Evolutionary conservation across 2,329 filamentous ascomycete genomes (phyloP).

Genomic region (Beauveria sp.): DNA sequence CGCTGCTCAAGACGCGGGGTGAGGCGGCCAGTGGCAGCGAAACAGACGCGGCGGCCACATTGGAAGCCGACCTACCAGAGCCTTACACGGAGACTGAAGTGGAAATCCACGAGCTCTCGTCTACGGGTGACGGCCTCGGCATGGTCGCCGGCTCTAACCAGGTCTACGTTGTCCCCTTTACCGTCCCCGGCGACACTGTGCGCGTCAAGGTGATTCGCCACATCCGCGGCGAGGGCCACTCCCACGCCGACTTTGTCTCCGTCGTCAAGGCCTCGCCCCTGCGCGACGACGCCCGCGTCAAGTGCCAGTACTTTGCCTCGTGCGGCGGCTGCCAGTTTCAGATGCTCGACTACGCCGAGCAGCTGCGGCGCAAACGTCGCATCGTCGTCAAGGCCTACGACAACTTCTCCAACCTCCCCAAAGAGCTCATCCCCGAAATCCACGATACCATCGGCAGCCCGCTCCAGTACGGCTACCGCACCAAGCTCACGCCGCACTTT

Average conservation of each 20-base stretch:
- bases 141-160: slow-evolving; percentile 49
- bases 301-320: slow-evolving; percentile 77
- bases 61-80: slow-evolving; percentile 44
- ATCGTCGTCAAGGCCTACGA: slow-evolving; percentile 87
- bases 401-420: slow-evolving; percentile 80
- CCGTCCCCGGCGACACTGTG: slow-evolving; percentile 75
- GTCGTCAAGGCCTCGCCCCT: slow-evolving; percentile 65
- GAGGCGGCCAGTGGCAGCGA: slow-evolving; percentile 17
- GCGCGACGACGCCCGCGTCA: slow-evolving; percentile 69
- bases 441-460: slow-evolving; percentile 85
- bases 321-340: slow-evolving; percentile 97
- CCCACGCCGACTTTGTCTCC: slow-evolving; percentile 73
- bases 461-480: slow-evolving; percentile 86
- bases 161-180: slow-evolving; percentile 83
- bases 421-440: slow-evolving; percentile 66
- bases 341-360: slow-evolving; percentile 84
- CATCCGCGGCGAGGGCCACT: slow-evolving; percentile 56
- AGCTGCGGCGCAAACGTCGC: slow-evolving; percentile 74
- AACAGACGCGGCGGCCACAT: slow-evolving; percentile 5
- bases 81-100: slow-evolving; percentile 71
- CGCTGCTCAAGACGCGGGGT: slow-evolving; percentile 40
- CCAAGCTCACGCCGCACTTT: slow-evolving; percentile 95
- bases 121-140: slow-evolving; percentile 85
- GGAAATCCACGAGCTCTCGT: slow-evolving; percentile 74
- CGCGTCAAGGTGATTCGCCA: slow-evolving; percentile 74